phyloP scores from a whole-genome alignment of 805 yeast species.

The Pichia ethanolica region DNA sequence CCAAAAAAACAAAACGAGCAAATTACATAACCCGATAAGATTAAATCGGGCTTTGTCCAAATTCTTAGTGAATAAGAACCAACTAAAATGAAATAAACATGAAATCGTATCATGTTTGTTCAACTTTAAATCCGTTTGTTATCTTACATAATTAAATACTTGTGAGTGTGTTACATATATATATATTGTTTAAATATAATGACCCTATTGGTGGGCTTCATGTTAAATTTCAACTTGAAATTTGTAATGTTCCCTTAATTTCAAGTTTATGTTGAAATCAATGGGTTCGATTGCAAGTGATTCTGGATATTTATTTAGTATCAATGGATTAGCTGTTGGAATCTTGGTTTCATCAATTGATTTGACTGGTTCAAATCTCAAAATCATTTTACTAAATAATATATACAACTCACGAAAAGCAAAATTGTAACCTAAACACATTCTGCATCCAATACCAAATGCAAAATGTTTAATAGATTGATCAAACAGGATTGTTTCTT shows the following conservation, averaged over 20 bases:
- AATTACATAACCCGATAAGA: too few relatives aligned
- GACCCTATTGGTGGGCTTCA: too few relatives aligned
- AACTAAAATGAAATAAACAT: too few relatives aligned
- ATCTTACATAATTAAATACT: too few relatives aligned
- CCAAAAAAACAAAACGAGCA: too few relatives aligned
- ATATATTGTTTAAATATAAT: too few relatives aligned
- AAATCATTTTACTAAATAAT: slow-evolving; percentile 43
- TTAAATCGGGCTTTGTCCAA: too few relatives aligned
- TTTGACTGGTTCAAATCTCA: slow-evolving; percentile 28
- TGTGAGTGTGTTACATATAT: too few relatives aligned
- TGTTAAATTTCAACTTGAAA: neutral
- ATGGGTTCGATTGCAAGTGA: slow-evolving; percentile 61
- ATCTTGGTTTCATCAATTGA: slow-evolving; percentile 28
- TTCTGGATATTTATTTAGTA: slow-evolving; percentile 42
- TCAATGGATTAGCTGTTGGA: slow-evolving; percentile 37
- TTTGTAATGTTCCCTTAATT: neutral
- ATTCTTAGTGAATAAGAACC: too few relatives aligned
- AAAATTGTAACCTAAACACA: slow-evolving; percentile 62
- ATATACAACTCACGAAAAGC: slow-evolving; percentile 62
- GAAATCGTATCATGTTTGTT: too few relatives aligned
- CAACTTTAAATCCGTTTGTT: too few relatives aligned
- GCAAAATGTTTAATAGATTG: slow-evolving; percentile 35
- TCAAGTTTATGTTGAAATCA: slow-evolving; percentile 27
- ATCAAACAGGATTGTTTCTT: neutral
- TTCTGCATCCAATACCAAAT: slow-evolving; percentile 66